Conservation (phyloP, 1,284 basidiomycete genomes). For the Mixia osmundae region DNA sequence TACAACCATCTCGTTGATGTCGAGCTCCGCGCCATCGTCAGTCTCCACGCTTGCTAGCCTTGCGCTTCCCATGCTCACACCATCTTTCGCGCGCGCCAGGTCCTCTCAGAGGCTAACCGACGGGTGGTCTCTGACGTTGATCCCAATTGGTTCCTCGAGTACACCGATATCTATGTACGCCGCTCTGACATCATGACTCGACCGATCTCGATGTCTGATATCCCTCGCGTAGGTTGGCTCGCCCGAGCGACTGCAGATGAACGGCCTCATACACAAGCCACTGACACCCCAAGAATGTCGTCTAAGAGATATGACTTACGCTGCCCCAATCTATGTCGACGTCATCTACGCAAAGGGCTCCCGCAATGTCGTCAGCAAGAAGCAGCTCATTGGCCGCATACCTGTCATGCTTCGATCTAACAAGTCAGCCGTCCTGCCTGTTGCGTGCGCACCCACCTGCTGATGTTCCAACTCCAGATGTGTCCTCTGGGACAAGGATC, state of each 20-base stretch:
- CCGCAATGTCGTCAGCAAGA: slow-evolving; percentile 57
- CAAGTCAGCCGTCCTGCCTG: slow-evolving; percentile 28
- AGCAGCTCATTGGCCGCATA: slow-evolving; percentile 71
- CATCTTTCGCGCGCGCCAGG: not conserved
- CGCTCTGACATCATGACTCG: too few relatives aligned
- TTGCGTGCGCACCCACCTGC: not conserved
- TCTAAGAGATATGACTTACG: slow-evolving; percentile 84
- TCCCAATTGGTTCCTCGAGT: slow-evolving; percentile 90
- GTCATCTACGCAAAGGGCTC: slow-evolving; percentile 88
- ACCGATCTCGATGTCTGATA: slow-evolving; percentile 10
- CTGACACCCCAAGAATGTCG: slow-evolving; percentile 97
- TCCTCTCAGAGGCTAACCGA: slow-evolving; percentile 50
- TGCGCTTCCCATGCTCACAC: slow-evolving; percentile 2
- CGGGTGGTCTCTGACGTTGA: slow-evolving; percentile 91
- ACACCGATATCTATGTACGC: slow-evolving; percentile 91
- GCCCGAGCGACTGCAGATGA: slow-evolving; percentile 78
- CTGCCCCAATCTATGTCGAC: slow-evolving; percentile 79
- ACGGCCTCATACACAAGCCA: slow-evolving; percentile 49
- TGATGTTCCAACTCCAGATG: slow-evolving; percentile 25
- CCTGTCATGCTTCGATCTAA: slow-evolving; percentile 95
- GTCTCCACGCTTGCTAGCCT: slow-evolving; percentile 20
- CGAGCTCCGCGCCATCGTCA: slow-evolving; percentile 78
- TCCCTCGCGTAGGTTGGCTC: slow-evolving; percentile 26
- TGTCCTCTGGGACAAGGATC: slow-evolving; percentile 51
- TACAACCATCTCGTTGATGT: slow-evolving; percentile 99